A percentile compares a stretch with the other conserved stretches of the same genome.
Conservation (phyloP, 352 stramenopile species). For the Globisporangium barbulae region DNA sequence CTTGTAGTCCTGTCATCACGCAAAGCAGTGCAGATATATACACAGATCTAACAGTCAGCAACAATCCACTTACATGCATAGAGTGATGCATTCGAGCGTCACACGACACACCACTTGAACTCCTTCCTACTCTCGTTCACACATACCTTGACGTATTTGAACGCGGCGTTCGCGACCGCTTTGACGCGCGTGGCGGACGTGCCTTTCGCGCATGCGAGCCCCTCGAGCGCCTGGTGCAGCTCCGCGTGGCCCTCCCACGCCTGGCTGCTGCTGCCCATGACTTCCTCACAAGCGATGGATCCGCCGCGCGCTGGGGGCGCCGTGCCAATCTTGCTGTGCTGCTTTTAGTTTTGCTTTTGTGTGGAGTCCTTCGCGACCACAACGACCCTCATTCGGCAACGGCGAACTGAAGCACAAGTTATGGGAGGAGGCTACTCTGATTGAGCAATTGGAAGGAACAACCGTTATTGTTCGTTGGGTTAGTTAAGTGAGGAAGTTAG, state of each 20-base stretch:
- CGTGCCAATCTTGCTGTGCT: background rate
- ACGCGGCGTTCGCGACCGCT: conserved; percentile 58
- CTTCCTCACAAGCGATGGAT: background rate
- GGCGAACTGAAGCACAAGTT: background rate
- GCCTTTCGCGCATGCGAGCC: conserved; percentile 68
- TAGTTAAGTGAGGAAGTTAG: no score
- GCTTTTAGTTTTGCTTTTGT: no score
- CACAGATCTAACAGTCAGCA: conserved; percentile 18
- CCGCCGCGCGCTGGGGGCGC: background rate
- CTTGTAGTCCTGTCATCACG: conserved; percentile 69
- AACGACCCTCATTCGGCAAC: background rate
- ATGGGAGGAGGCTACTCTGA: background rate
- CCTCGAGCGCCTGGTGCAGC: conserved; percentile 66
- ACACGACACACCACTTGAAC: background rate
- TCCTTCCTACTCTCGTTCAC: background rate
- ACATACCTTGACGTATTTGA: conserved; percentile 70
- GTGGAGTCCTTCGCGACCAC: background rate
- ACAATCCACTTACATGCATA: conserved; percentile 12
- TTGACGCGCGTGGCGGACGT: conserved; percentile 78
- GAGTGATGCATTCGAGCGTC: no score
- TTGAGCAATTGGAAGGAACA: background rate
- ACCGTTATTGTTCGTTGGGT: no score
- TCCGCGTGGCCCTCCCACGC: conserved; percentile 67
- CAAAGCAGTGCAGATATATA: background rate
- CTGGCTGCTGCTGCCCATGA: conserved; percentile 7